phyloP scores from a whole-genome alignment of 768 basidiomycete species.

The Trametes elegans region DNA sequence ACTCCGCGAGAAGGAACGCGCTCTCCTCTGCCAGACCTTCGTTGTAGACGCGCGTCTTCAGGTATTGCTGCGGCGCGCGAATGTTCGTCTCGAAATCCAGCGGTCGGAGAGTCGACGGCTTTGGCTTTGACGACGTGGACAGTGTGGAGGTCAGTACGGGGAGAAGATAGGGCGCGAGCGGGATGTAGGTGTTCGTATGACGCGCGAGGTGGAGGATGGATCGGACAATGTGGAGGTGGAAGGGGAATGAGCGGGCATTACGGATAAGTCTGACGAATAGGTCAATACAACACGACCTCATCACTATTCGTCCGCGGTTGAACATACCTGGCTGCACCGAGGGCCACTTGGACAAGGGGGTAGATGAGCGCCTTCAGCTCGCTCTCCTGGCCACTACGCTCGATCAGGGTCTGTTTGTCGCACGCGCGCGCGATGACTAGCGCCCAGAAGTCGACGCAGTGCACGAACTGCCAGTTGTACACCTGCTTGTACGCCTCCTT shows the following conservation, averaged over 20 bases:
- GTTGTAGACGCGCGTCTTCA: conserved; percentile 81
- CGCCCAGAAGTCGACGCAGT: conserved; percentile 95
- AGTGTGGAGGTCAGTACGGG: conserved; percentile 82
- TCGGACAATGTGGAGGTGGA: conserved; percentile 89
- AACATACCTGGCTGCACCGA: conserved; percentile 89
- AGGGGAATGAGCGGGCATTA: conserved; percentile 88
- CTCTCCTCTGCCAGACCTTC: conserved; percentile 85
- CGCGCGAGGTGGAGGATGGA: conserved; percentile 84
- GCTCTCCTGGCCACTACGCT: conserved; percentile 58
- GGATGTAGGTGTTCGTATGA: conserved; percentile 84
- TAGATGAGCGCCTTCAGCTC: conserved; percentile 88
- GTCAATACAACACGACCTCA: background rate
- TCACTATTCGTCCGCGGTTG: background rate
- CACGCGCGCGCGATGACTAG: conserved; percentile 84
- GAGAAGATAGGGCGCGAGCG: conserved; percentile 82
- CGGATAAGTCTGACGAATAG: conserved; percentile 70
- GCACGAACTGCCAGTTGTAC: conserved; percentile 98
- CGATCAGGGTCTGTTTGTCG: conserved; percentile 51
- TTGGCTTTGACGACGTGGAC: conserved; percentile 64
- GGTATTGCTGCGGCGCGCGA: conserved; percentile 84
- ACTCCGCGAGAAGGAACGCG: conserved; percentile 75
- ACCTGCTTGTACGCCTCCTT: conserved; percentile 95
- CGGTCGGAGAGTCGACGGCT: conserved; percentile 82
- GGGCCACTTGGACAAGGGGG: conserved; percentile 90
- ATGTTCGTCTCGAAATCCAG: conserved; percentile 88